phyloP scores from a whole-genome alignment of 768 basidiomycete genomes.

The Cubamyces lactineus region DNA sequence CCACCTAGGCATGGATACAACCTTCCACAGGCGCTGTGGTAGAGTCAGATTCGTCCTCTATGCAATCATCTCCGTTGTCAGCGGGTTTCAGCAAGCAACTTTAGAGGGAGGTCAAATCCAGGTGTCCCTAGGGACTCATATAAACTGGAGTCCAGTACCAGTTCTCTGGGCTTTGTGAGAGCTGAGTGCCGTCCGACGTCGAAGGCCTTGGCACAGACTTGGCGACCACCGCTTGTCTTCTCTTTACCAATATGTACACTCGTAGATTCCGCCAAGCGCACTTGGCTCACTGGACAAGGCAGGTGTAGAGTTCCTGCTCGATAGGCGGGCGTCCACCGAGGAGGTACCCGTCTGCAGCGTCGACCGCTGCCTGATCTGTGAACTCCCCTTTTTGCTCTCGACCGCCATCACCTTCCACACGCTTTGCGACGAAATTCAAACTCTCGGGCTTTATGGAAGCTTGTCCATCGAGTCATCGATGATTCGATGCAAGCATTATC shows the following conservation, averaged over 20 bases:
- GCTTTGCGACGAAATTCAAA: neutral
- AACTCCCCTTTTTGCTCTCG: neutral
- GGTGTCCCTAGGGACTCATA: too few species aligned
- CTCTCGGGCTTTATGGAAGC: too few species aligned
- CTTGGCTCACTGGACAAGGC: slow-evolving; percentile 15
- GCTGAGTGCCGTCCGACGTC: neutral
- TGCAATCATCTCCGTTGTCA: too few species aligned
- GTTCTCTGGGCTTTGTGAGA: neutral
- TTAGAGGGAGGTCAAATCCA: too few species aligned
- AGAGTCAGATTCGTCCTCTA: too few species aligned
- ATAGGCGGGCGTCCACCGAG: neutral
- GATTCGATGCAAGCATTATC: too few species aligned
- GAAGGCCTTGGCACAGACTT: slow-evolving; percentile 6
- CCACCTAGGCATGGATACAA: too few species aligned
- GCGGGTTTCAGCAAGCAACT: too few species aligned
- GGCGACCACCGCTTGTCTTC: slow-evolving; percentile 6
- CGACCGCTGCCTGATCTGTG: neutral
- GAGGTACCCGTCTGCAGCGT: neutral
- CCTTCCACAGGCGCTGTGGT: too few species aligned
- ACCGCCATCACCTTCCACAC: neutral
- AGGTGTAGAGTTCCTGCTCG: slow-evolving; percentile 2
- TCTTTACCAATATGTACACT: neutral
- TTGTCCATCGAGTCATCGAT: too few species aligned
- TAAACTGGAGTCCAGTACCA: too few species aligned
- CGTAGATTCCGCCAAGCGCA: slow-evolving; percentile 17